Percentiles rank a stretch among this genome's conserved stretches.
phyloP scores from a whole-genome alignment of 202 grass and related monocot genomes.

The Panicum hallii region DNA sequence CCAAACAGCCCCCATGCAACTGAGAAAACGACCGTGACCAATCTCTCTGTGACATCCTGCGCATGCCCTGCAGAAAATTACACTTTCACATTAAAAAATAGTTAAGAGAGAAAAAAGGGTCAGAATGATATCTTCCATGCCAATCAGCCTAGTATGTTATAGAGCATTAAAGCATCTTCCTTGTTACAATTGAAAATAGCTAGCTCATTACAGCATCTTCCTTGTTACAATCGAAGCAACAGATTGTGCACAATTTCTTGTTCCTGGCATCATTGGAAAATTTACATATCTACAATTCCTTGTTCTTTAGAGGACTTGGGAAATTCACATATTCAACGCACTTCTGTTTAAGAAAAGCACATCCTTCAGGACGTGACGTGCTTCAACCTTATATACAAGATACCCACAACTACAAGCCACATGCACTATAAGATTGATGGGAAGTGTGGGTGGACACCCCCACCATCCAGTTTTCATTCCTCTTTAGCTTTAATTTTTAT shows the following conservation, averaged over 20 bases:
- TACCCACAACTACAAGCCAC: constrained; percentile 15
- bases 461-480: neutral
- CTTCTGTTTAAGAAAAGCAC: constrained; percentile 30
- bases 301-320: neutral
- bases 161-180: neutral
- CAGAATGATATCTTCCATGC: neutral
- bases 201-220: neutral
- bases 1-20: constrained; percentile 88
- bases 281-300: constrained; percentile 1
- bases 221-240: neutral
- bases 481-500: neutral
- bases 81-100: constrained; percentile 22
- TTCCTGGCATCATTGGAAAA: constrained; percentile 23
- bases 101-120: neutral
- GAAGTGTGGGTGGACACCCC: neutral
- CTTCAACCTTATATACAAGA: constrained; percentile 13
- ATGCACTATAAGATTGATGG: neutral
- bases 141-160: constrained; percentile 18
- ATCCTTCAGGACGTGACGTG: neutral
- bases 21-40: constrained; percentile 79
- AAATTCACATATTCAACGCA: constrained; percentile 6
- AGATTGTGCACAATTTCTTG: constrained; percentile 5
- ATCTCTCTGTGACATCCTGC: constrained; percentile 88
- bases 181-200: neutral
- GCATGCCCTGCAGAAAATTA: constrained; percentile 65